These are phyloP conservation scores for Phaeolepiota aurea DNA, from an alignment of 768 basidiomycete genomes.

Conservation along the genomic window DNA sequence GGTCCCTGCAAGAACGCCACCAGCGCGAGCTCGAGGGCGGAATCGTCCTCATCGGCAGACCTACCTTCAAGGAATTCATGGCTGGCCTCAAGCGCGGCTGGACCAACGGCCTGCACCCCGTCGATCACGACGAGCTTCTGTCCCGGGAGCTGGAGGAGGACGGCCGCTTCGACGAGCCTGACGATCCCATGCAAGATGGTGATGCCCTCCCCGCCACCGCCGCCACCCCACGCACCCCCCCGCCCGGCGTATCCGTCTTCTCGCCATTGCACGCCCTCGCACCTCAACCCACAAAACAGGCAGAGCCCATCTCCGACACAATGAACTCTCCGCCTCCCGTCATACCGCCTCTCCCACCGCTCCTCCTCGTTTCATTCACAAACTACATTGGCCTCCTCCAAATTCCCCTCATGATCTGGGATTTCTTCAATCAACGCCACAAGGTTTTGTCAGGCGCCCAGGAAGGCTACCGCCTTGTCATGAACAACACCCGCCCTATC, in stretches of 20 bases:
- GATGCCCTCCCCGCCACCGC: slow-evolving; percentile 8
- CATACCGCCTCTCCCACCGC: slow-evolving; percentile 70
- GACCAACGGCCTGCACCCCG: slow-evolving; percentile 59
- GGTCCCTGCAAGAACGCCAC: slow-evolving; percentile 41
- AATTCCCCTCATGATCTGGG: slow-evolving; percentile 85
- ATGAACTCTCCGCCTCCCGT: slow-evolving; percentile 40
- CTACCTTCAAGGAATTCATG: slow-evolving; percentile 93
- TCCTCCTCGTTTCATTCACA: slow-evolving; percentile 68
- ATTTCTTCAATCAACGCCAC: slow-evolving; percentile 83
- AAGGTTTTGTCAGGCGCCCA: slow-evolving; percentile 78
- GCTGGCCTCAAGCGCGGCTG: slow-evolving; percentile 80
- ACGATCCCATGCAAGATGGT: slow-evolving; percentile 10
- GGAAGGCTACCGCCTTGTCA: slow-evolving; percentile 69
- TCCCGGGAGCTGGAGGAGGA: slow-evolving; percentile 62
- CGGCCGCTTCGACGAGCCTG: slow-evolving; percentile 68
- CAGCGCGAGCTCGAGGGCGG: slow-evolving; percentile 73
- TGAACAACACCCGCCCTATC: slow-evolving; percentile 54
- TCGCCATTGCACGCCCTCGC: slow-evolving; percentile 23
- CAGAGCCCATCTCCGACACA: slow-evolving; percentile 12
- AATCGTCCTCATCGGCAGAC: slow-evolving; percentile 76
- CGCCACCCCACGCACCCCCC: slow-evolving; percentile 16
- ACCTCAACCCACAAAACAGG: slow-evolving; percentile 6
- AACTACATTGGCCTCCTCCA: slow-evolving; percentile 77
- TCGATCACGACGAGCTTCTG: slow-evolving; percentile 68
- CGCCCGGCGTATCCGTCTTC: slow-evolving; percentile 15